Evolutionary conservation across 129 eudicot genomes (phyloP).

Genomic region (Centaurea solstitialis): DNA sequence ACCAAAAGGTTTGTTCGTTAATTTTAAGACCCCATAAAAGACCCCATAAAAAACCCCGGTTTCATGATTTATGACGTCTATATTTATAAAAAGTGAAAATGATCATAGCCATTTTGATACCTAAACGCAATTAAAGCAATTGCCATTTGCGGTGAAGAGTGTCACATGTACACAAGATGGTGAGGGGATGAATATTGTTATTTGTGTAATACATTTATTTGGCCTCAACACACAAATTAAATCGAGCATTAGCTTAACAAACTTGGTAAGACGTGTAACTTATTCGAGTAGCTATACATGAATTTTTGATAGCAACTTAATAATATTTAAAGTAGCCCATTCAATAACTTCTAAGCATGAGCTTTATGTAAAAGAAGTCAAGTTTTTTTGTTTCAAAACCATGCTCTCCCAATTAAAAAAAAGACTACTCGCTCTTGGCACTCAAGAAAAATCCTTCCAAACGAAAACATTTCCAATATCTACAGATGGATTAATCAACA

Average conservation of each 20-base stretch:
- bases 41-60: not conserved
- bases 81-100: conserved; percentile 1
- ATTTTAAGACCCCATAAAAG: not conserved
- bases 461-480: too few species aligned
- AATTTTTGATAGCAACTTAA: not conserved
- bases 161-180: conserved; percentile 56
- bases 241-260: not conserved
- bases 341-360: not conserved
- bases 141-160: conserved; percentile 34
- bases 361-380: too few species aligned
- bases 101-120: not conserved
- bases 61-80: not conserved
- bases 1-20: not conserved
- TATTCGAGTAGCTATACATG: not conserved
- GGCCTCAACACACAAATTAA: conserved; percentile 5
- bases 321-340: not conserved
- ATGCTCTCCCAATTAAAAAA: too few species aligned
- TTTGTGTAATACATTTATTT: not conserved
- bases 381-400: too few species aligned
- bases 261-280: conserved; percentile 17
- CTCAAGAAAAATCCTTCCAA: not conserved
- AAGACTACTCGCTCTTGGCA: too few species aligned
- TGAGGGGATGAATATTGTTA: conserved; percentile 24
- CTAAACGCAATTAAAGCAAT: conserved; percentile 18
- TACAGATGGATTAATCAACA: not conserved